Percentiles rank a stretch among this genome's conserved stretches.
Conservation (phyloP, 768 basidiomycete genomes). For the Bullera alba region DNA sequence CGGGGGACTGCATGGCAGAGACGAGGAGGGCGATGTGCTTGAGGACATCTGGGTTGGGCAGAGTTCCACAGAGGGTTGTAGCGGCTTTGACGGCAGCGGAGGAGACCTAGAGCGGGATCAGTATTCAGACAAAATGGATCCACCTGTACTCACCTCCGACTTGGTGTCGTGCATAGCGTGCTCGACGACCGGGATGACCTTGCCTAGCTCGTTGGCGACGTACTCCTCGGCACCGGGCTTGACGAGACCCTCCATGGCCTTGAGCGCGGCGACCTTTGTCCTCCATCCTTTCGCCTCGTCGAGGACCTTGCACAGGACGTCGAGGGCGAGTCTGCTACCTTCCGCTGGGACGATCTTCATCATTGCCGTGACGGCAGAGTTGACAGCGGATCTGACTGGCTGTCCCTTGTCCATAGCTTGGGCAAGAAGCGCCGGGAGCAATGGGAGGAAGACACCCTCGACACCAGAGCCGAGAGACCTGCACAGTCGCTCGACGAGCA, state of each 20-base stretch:
- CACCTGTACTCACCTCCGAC: slow-evolving; percentile 58
- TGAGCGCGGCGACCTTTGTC: slow-evolving; percentile 85
- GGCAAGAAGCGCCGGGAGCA: slow-evolving; percentile 63
- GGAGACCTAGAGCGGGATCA: slow-evolving; percentile 57
- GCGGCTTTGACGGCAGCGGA: slow-evolving; percentile 81
- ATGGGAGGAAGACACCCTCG: slow-evolving; percentile 68
- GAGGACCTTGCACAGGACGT: slow-evolving; percentile 55
- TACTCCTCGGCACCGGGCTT: slow-evolving; percentile 52
- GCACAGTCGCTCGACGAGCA: slow-evolving; percentile 44
- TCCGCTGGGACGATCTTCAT: slow-evolving; percentile 79
- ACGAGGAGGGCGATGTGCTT: slow-evolving; percentile 84
- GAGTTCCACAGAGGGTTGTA: slow-evolving; percentile 75
- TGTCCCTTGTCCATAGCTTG: slow-evolving; percentile 91
- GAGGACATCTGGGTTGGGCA: slow-evolving; percentile 85
- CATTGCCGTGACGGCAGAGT: slow-evolving; percentile 71
- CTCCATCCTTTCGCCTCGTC: slow-evolving; percentile 81
- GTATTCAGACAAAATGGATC: slow-evolving; percentile 2
- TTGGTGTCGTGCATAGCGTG: slow-evolving; percentile 95
- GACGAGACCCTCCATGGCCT: slow-evolving; percentile 71
- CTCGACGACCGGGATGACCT: slow-evolving; percentile 77
- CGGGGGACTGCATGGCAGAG: slow-evolving; percentile 78
- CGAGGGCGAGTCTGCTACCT: slow-evolving; percentile 61
- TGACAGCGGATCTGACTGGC: slow-evolving; percentile 75
- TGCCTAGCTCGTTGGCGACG: slow-evolving; percentile 75
- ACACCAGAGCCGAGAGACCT: slow-evolving; percentile 51